These are phyloP conservation scores for Vitis rotundifolia DNA, from an alignment of 164 flowering plant genomes.

Conservation along the genomic window DNA sequence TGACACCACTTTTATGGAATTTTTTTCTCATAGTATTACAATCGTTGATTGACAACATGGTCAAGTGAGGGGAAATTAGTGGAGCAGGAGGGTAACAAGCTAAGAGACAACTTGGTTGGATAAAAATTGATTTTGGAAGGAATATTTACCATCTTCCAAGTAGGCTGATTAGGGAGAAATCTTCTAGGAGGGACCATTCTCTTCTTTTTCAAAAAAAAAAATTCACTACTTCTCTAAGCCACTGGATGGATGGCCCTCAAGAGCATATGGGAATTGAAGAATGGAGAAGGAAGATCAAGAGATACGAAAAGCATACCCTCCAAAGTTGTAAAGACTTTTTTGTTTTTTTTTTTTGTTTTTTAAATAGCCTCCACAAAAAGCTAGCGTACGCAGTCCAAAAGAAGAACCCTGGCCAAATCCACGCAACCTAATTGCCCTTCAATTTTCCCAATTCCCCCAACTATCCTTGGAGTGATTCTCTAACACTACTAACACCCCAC, in stretches of 20 bases:
- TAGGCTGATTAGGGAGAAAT: no score
- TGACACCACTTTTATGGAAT: no score
- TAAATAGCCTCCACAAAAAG: slow-evolving; percentile 18
- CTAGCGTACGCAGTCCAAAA: slow-evolving; percentile 60
- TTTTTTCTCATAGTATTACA: no score
- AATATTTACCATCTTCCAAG: no score
- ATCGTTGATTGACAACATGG: no score
- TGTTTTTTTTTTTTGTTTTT: not conserved
- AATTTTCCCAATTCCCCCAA: slow-evolving; percentile 8
- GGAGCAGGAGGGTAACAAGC: no score
- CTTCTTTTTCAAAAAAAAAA: no score
- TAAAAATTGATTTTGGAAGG: no score
- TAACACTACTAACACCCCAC: not conserved
- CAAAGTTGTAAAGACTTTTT: slow-evolving; percentile 10
- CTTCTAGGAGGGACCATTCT: no score
- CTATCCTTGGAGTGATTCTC: slow-evolving; percentile 6
- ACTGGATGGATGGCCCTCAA: not conserved
- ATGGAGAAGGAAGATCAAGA: not conserved
- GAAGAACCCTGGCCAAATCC: slow-evolving; percentile 44
- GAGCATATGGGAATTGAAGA: slow-evolving; percentile 5
- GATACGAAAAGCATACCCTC: slow-evolving; percentile 22
- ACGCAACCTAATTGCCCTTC: slow-evolving; percentile 38
- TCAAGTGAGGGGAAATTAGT: no score
- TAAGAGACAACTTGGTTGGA: no score
- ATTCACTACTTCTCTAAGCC: no score